phyloP scores from a whole-genome alignment of 345 rosid genomes.

The Passiflora organensis region DNA sequence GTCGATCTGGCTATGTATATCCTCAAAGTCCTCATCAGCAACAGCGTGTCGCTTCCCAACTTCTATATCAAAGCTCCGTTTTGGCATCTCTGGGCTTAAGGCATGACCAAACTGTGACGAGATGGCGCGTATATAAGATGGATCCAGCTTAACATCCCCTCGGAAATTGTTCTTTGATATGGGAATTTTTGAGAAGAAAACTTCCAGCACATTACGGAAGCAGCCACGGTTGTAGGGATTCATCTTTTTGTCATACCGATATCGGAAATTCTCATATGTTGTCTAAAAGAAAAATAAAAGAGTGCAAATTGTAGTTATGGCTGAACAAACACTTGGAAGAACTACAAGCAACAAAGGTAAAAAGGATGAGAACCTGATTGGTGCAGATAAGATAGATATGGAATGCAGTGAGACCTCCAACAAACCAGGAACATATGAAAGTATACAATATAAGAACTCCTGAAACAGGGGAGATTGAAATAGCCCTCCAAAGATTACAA shows the following conservation, averaged over 20 bases:
- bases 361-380: constrained; percentile 56
- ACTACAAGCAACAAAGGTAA: neutral
- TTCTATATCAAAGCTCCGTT: constrained; percentile 41
- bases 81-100: constrained; percentile 36
- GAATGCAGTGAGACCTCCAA: constrained; percentile 87
- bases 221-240: constrained; percentile 65
- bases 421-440: constrained; percentile 68
- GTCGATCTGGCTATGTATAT: constrained; percentile 45
- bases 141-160: constrained; percentile 36
- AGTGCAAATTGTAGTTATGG: neutral
- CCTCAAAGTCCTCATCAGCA: constrained; percentile 61
- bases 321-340: neutral
- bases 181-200: constrained; percentile 51
- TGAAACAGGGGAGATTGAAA: constrained; percentile 65
- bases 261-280: constrained; percentile 78
- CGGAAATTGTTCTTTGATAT: constrained; percentile 53
- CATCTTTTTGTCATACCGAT: constrained; percentile 58
- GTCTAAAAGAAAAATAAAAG: constrained; percentile 47
- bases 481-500: constrained; percentile 54
- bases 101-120: constrained; percentile 30
- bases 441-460: constrained; percentile 70
- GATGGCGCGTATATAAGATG: constrained; percentile 28
- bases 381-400: constrained; percentile 74
- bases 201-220: constrained; percentile 31
- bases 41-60: constrained; percentile 49